A percentile compares a stretch with the other conserved stretches of the same genome.
Evolutionary conservation across 306 rosid genomes (phyloP).

Genomic region (Luffa aegyptiaca): DNA sequence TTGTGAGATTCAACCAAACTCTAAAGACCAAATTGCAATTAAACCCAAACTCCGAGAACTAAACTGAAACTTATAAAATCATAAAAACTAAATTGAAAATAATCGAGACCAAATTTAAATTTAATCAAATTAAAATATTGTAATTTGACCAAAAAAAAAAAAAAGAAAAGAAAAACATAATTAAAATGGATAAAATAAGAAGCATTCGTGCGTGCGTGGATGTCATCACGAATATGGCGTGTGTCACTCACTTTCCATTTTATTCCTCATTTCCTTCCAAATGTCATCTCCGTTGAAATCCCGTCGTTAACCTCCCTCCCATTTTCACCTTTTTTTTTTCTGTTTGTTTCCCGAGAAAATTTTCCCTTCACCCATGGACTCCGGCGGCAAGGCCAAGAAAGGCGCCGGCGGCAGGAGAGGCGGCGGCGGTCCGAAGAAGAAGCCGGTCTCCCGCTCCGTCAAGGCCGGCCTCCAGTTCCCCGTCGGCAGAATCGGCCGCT

Average conservation of each 20-base stretch:
- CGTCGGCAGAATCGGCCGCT: constrained; percentile 36
- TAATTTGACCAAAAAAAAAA: not conserved
- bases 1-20: no score
- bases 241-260: not conserved
- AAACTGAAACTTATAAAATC: no score
- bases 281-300: not conserved
- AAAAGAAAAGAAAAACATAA: not conserved
- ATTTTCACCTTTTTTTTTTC: not conserved
- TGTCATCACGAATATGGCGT: not conserved
- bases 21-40: no score
- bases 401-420: constrained; percentile 37
- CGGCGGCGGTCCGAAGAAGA: constrained; percentile 36
- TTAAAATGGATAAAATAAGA: not conserved
- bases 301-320: not conserved
- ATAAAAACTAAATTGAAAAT: no score
- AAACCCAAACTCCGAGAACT: no score
- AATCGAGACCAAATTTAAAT: no score
- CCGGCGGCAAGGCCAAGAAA: constrained; percentile 28
- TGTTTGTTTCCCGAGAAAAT: constrained; percentile 17
- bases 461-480: constrained; percentile 43
- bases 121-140: not conserved
- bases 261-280: not conserved
- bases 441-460: constrained; percentile 31
- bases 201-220: not conserved
- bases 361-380: constrained; percentile 10